Conservation (phyloP, 2,329 filamentous ascomycete species). For the Alternaria sp. region DNA sequence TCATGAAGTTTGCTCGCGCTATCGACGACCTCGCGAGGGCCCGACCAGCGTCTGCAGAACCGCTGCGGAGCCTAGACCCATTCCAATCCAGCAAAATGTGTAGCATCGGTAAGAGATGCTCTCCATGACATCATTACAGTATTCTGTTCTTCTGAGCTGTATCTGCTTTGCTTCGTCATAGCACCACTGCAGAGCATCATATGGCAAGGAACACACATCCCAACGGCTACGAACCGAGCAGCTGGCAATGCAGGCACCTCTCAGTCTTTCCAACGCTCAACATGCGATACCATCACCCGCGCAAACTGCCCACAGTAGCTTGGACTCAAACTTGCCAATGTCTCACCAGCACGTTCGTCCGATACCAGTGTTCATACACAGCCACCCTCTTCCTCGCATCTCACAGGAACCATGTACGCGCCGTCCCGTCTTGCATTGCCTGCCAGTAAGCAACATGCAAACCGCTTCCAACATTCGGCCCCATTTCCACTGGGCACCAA, state of each 20-base stretch:
- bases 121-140: not conserved
- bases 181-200: not conserved
- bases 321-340: not conserved
- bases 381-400: conserved; percentile 1
- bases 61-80: conserved; percentile 6
- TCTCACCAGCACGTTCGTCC: not conserved
- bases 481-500: not conserved
- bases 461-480: conserved; percentile 2
- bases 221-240: not conserved
- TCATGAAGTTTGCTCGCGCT: not conserved
- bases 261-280: not conserved
- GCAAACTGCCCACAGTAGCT: not conserved
- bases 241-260: not conserved
- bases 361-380: not conserved
- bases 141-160: not conserved
- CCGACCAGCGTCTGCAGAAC: conserved; percentile 2
- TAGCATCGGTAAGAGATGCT: not conserved
- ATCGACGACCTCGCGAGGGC: not conserved
- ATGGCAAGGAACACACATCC: not conserved
- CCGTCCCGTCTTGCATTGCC: conserved; percentile 12
- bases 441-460: conserved; percentile 8
- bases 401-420: conserved; percentile 7
- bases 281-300: not conserved
- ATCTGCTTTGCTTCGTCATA: not conserved
- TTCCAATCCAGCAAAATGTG: not conserved